These are phyloP conservation scores for Datisca glomerata DNA, from an alignment of 306 rosid genomes.

Conservation along the genomic window DNA sequence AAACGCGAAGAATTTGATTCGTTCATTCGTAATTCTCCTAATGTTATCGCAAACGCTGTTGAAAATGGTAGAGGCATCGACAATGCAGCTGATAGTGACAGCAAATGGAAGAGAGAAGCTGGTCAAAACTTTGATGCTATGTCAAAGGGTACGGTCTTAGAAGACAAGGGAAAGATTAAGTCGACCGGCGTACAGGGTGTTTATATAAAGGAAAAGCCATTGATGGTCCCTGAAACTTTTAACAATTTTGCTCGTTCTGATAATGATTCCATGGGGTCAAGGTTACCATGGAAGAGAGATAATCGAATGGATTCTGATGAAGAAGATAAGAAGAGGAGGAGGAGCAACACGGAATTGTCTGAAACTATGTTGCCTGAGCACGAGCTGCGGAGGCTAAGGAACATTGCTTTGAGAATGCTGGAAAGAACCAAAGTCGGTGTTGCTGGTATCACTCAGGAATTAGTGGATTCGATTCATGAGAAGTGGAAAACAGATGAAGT, in stretches of 20 bases:
- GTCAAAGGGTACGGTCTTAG: conserved; percentile 8
- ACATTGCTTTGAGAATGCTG: conserved; percentile 62
- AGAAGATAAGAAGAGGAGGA: conserved; percentile 20
- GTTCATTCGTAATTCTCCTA: not conserved
- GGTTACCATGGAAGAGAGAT: conserved; percentile 18
- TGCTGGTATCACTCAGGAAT: conserved; percentile 52
- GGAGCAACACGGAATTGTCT: conserved; percentile 44
- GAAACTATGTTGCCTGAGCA: conserved; percentile 63
- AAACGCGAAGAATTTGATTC: conserved; percentile 3
- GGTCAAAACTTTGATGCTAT: conserved; percentile 3
- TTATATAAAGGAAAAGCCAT: conserved; percentile 5
- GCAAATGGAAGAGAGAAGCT: conserved; percentile 4
- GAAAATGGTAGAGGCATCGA: conserved; percentile 7
- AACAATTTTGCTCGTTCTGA: conserved; percentile 1
- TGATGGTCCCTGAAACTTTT: conserved; percentile 2
- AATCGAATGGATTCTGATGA: conserved; percentile 13
- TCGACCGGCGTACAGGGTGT: conserved; percentile 6
- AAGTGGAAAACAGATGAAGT: conserved; percentile 72
- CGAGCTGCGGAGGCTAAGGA: conserved; percentile 73
- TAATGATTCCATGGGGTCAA: conserved; percentile 6
- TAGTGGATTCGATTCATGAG: conserved; percentile 52
- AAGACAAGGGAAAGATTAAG: conserved; percentile 10
- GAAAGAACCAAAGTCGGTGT: conserved; percentile 72
- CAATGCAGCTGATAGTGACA: not conserved
- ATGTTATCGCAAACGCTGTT: not conserved